A percentile compares a stretch with the other conserved stretches of the same genome.
These are phyloP conservation scores for Mycena polygramma DNA, from an alignment of 768 basidiomycete species.

Conservation along the genomic window DNA sequence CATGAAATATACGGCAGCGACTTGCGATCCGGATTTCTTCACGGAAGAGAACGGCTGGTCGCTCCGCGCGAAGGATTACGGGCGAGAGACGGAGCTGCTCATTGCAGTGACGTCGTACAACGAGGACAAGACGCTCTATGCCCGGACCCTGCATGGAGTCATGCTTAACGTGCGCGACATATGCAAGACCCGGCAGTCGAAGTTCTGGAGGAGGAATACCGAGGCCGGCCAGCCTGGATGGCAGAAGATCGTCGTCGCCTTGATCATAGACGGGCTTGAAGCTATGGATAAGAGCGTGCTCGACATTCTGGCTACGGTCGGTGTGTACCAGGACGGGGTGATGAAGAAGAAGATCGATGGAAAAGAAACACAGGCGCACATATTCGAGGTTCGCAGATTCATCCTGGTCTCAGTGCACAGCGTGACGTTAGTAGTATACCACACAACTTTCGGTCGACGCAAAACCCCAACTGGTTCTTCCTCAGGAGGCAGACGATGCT, in stretches of 20 bases:
- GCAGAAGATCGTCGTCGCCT: conserved; percentile 93
- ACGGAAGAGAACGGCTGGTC: conserved; percentile 77
- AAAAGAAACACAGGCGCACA: conserved; percentile 92
- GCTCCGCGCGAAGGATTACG: conserved; percentile 85
- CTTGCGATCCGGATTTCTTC: conserved; percentile 93
- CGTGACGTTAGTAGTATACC: conserved; percentile 75
- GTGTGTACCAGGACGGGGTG: conserved; percentile 93
- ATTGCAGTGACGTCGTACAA: conserved; percentile 96
- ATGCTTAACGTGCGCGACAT: conserved; percentile 98
- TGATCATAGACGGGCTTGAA: conserved; percentile 93
- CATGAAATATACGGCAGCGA: conserved; percentile 94
- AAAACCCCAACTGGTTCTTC: conserved; percentile 89
- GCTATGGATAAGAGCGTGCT: conserved; percentile 95
- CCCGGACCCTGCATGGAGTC: conserved; percentile 92
- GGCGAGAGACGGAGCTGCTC: conserved; percentile 90
- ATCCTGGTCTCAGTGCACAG: not conserved
- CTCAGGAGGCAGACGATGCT: conserved; percentile 84
- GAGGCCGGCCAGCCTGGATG: conserved; percentile 89
- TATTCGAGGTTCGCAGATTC: conserved; percentile 82
- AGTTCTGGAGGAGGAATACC: conserved; percentile 86
- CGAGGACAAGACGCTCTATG: conserved; percentile 90
- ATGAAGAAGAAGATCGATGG: conserved; percentile 94
- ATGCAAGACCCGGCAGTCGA: conserved; percentile 93
- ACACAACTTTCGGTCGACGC: conserved; percentile 95
- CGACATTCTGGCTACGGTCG: conserved; percentile 89